Conservation (phyloP, 108 stramenopile genomes). For the Cyclotella cryptica region DNA sequence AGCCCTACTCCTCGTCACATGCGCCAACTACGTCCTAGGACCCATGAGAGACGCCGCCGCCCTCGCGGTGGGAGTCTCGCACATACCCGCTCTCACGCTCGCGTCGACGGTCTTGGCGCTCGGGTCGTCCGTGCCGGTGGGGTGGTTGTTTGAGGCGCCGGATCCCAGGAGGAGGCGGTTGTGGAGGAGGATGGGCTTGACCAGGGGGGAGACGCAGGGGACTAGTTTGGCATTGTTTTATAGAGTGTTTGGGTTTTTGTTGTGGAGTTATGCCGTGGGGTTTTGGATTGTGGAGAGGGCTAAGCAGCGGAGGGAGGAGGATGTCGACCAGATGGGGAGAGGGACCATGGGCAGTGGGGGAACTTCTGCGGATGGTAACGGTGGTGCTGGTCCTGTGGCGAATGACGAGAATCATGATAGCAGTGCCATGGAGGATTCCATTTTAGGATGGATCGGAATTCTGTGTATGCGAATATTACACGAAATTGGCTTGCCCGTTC, state of each 20-base stretch:
- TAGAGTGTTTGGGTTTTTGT: slow-evolving; percentile 75
- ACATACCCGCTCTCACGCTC: slow-evolving; percentile 80
- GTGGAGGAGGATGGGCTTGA: slow-evolving; percentile 87
- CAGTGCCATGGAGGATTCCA: slow-evolving; percentile 17
- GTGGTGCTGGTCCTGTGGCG: neutral
- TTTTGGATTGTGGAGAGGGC: slow-evolving; percentile 56
- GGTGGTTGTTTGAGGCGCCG: slow-evolving; percentile 93
- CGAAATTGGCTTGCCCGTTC: slow-evolving; percentile 31
- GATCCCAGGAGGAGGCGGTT: slow-evolving; percentile 77
- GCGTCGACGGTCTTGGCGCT: slow-evolving; percentile 80
- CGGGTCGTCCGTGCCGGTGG: slow-evolving; percentile 80
- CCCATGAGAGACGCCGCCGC: slow-evolving; percentile 92
- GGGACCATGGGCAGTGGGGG: neutral
- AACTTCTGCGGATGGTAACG: slow-evolving; percentile 1
- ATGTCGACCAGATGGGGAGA: neutral
- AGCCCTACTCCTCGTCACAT: slow-evolving; percentile 72
- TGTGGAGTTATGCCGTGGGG: slow-evolving; percentile 76
- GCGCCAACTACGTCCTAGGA: slow-evolving; percentile 73
- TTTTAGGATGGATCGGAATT: slow-evolving; percentile 22
- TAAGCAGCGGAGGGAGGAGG: slow-evolving; percentile 10
- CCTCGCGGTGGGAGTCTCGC: slow-evolving; percentile 77
- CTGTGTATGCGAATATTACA: slow-evolving; percentile 20
- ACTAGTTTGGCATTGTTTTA: slow-evolving; percentile 86
- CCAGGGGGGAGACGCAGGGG: slow-evolving; percentile 90
- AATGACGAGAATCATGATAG: neutral